Base-by-base conservation (phyloP, 2,329 filamentous ascomycete genomes). In the Claviceps sp. region DNA sequence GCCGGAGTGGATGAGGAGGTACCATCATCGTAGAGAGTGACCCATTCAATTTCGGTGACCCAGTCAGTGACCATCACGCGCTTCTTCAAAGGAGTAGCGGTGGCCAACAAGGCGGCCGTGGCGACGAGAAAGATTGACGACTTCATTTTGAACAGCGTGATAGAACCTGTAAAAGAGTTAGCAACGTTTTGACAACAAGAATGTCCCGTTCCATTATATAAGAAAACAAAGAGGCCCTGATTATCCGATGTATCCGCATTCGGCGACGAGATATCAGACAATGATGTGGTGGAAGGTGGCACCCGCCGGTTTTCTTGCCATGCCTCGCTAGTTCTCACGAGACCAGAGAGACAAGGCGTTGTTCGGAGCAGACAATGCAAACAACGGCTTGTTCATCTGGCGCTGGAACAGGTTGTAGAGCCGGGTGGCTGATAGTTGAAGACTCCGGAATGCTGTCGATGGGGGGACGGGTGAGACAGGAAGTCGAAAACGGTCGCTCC, bases 51-150 rank as follows among this genome's bases (percentile, higher is more conserved):
- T 48, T 74, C 68, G 40, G 68, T 63, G 42, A 74, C 71, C 60
- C 63, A 61, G 3, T 71, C 59, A 34, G 68, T 73, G 54, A 69
- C 59, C 54, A 70, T 56, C 47, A 57, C 66, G 50, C 74, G 68
- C 60, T 69, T 68, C 52, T 66, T 56, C 39, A 75, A 62, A 51
- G 74, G 75, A 48, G 64, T 61, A 59, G 74, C 74, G 53, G 67
- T 59, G 52, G 69, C 73, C 62, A 77, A 56, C 50, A 73, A 56
- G 59, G 74, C 72, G 61, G 72, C 66, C 56, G 72, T 66, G 58
- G 68, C 65, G 57, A 67, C 64, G 58, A 78, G 63, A 57, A 72
- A 64, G 52, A 72, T 54, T 48, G 74, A 73, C 47, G 70, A 65
- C 70, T 75, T 78, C 75, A 78, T 78, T 56, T 34, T 48, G 50